These are phyloP conservation scores for Gillenia trifoliata DNA, from an alignment of 306 rosid genomes.

Conservation along the genomic window DNA sequence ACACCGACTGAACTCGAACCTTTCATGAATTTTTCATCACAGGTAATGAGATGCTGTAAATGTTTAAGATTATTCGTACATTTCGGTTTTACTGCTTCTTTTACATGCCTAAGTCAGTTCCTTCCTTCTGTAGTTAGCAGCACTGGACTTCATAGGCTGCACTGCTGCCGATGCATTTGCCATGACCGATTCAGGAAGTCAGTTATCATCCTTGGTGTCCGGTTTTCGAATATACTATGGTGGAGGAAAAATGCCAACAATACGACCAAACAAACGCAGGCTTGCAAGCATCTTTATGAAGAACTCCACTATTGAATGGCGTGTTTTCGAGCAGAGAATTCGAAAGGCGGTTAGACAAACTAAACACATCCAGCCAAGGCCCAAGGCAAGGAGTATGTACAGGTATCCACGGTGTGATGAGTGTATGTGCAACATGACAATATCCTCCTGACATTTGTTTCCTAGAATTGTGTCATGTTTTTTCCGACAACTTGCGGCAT, in stretches of 20 bases:
- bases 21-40: constrained; percentile 80
- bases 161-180: constrained; percentile 94
- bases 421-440: constrained; percentile 75
- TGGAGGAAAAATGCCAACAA: constrained; percentile 86
- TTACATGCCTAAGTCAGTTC: background rate
- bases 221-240: constrained; percentile 91
- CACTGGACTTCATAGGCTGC: constrained; percentile 94
- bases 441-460: background rate
- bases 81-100: background rate
- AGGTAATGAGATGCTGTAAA: constrained; percentile 46
- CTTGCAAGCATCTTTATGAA: constrained; percentile 67
- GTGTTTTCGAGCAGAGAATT: constrained; percentile 85
- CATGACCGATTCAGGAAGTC: constrained; percentile 99
- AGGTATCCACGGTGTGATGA: constrained; percentile 90
- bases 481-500: background rate
- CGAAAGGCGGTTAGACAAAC: constrained; percentile 97
- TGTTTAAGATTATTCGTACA: background rate
- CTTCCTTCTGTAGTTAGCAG: constrained; percentile 61
- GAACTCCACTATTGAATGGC: constrained; percentile 87
- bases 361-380: constrained; percentile 81
- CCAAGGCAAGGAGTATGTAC: constrained; percentile 87
- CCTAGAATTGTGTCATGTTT: background rate
- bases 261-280: constrained; percentile 95
- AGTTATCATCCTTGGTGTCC: constrained; percentile 83
- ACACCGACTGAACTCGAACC: constrained; percentile 68